Percentiles rank a stretch among this genome's conserved stretches.
phyloP scores from a whole-genome alignment of 352 stramenopile genomes.

The Pythium aristosporum region DNA sequence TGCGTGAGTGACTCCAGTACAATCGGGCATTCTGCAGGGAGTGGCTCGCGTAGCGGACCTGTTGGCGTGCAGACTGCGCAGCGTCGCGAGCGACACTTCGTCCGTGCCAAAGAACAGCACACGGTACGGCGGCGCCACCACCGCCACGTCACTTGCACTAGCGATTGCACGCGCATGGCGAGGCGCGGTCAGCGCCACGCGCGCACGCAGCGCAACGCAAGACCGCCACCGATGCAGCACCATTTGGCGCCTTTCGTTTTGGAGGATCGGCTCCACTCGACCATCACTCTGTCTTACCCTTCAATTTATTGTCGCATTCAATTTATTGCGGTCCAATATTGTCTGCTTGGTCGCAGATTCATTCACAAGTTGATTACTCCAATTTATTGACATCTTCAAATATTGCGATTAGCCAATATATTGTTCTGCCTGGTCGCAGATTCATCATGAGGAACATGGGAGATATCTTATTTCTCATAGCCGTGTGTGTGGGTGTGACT shows the following conservation, averaged over 20 bases:
- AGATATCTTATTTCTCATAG: neutral
- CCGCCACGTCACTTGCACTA: neutral
- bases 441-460: too few species aligned
- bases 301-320: neutral
- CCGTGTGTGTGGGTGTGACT: neutral
- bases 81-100: slow-evolving; percentile 79
- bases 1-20: neutral
- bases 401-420: neutral
- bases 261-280: neutral
- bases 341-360: too few species aligned
- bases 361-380: too few species aligned
- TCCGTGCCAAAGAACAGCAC: slow-evolving; percentile 88
- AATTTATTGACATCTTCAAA: neutral
- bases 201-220: neutral
- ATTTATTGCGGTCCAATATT: neutral
- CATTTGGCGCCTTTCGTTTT: neutral
- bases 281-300: neutral
- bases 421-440: too few species aligned
- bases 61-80: slow-evolving; percentile 63
- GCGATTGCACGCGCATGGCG: slow-evolving; percentile 2
- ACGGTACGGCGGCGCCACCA: slow-evolving; percentile 27
- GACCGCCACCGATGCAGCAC: neutral
- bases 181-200: neutral
- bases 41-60: slow-evolving; percentile 30
- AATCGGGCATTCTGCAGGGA: too few species aligned